phyloP scores from a whole-genome alignment of 108 stramenopile genomes.

The Thalassiosira profunda region DNA sequence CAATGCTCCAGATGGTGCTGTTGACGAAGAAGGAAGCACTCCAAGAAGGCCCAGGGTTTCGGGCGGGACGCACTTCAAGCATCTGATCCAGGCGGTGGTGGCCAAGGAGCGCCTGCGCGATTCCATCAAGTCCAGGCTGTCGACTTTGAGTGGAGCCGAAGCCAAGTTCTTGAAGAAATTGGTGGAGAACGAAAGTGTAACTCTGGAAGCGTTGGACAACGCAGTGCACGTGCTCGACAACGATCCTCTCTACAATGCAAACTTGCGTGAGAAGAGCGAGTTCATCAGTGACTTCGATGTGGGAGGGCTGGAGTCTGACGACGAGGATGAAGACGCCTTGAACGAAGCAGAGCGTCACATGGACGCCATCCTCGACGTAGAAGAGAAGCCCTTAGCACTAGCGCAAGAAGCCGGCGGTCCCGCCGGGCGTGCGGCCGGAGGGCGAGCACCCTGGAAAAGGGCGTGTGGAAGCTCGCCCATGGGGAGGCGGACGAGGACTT shows the following conservation, averaged over 20 bases:
- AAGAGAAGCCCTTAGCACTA: no score
- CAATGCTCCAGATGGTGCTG: not conserved
- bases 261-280: not conserved
- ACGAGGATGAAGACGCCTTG: not conserved
- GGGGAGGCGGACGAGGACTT: no score
- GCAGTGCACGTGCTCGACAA: conserved; percentile 19
- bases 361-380: no score
- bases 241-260: conserved; percentile 22
- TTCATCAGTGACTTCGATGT: no score
- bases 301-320: not conserved
- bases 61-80: not conserved
- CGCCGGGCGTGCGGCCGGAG: no score
- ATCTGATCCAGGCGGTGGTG: conserved; percentile 14
- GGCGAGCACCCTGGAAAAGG: no score
- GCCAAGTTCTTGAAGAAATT: conserved; percentile 12
- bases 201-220: conserved; percentile 9
- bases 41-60: not conserved
- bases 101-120: conserved; percentile 22
- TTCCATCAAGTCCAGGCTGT: not conserved
- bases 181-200: conserved; percentile 21
- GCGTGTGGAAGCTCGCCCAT: no score
- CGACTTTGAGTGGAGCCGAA: conserved; percentile 6
- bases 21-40: not conserved
- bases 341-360: no score
- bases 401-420: no score